These are phyloP conservation scores for Gomphus sp. DNA, from an alignment of 1,284 basidiomycete species.

Conservation along the genomic window DNA sequence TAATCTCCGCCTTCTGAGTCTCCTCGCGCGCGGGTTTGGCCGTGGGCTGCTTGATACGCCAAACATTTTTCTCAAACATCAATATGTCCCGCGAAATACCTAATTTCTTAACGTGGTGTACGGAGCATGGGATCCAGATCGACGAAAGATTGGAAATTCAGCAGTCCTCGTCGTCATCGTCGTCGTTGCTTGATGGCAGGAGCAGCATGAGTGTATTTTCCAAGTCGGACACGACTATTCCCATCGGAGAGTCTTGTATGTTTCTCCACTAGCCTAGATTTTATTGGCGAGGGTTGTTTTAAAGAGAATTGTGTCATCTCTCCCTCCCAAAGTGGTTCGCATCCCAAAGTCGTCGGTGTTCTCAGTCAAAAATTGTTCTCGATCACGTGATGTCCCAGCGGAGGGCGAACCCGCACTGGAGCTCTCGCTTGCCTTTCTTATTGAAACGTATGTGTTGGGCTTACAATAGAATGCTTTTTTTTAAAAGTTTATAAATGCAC, in stretches of 20 bases:
- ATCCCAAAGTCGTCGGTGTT: slow-evolving; percentile 61
- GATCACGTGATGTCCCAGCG: slow-evolving; percentile 30
- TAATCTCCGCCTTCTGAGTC: no score
- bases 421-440: slow-evolving; percentile 52
- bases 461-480: background rate
- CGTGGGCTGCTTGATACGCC: no score
- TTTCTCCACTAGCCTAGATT: background rate
- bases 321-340: slow-evolving; percentile 48
- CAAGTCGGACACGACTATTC: slow-evolving; percentile 29
- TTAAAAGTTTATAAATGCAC: slow-evolving; percentile 14
- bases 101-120: slow-evolving; percentile 30
- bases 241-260: slow-evolving; percentile 15
- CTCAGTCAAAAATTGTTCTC: slow-evolving; percentile 45
- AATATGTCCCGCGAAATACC: background rate
- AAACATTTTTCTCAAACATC: no score
- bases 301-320: background rate
- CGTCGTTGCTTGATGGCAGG: no score
- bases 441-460: slow-evolving; percentile 33
- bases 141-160: slow-evolving; percentile 36
- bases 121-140: slow-evolving; percentile 32
- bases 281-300: background rate
- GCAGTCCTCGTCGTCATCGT: no score
- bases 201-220: slow-evolving; percentile 25
- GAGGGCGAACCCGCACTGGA: slow-evolving; percentile 51
- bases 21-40: no score